phyloP scores from a whole-genome alignment of 2,329 filamentous ascomycete species.

The Ascocoryne sarcoides region DNA sequence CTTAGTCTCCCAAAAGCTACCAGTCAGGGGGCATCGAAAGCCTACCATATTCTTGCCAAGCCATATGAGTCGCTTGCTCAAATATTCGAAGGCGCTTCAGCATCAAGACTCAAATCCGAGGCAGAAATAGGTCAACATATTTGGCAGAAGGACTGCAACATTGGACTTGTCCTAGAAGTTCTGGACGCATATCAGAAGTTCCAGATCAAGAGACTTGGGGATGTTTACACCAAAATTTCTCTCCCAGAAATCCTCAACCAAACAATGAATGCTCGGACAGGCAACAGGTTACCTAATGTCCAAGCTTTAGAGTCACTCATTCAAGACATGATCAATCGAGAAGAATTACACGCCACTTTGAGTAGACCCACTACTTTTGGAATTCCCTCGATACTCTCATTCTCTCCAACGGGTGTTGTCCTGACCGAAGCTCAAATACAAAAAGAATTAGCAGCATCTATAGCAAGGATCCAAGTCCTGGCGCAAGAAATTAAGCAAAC shows the following conservation, averaged over 20 bases:
- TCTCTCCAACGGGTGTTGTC: conserved; percentile 35
- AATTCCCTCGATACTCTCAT: conserved; percentile 42
- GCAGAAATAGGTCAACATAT: conserved; percentile 47
- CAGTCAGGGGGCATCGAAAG: conserved; percentile 42
- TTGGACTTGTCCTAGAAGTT: conserved; percentile 61
- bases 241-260: conserved; percentile 42
- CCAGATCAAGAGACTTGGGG: conserved; percentile 63
- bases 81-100: conserved; percentile 54
- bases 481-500: conserved; percentile 41
- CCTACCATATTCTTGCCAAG: conserved; percentile 50
- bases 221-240: conserved; percentile 57
- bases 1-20: conserved; percentile 47
- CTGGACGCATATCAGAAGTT: conserved; percentile 64
- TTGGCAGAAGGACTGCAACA: conserved; percentile 67
- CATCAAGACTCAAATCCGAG: conserved; percentile 54
- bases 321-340: conserved; percentile 45
- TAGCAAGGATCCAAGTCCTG: conserved; percentile 37
- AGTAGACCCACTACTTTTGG: conserved; percentile 31
- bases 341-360: conserved; percentile 45
- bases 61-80: conserved; percentile 63
- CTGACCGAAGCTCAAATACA: conserved; percentile 45
- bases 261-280: conserved; percentile 48
- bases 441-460: conserved; percentile 35
- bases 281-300: conserved; percentile 32
- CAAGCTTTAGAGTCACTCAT: conserved; percentile 40